Base-by-base conservation (phyloP, 2,329 filamentous ascomycete species). In the Tolypocladium endophyticum region DNA sequence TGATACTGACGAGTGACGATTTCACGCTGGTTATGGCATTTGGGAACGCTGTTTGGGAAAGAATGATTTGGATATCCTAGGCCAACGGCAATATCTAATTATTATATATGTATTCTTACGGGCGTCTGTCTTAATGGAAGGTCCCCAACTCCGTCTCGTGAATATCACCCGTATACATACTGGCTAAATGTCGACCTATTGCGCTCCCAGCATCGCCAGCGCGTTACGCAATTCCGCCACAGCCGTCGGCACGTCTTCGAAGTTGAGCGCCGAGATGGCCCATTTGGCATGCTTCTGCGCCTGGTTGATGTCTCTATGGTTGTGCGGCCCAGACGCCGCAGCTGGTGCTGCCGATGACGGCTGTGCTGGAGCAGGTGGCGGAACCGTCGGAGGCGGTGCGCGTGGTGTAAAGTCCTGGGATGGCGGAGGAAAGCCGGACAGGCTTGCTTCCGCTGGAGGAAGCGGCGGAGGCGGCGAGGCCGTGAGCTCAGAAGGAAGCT, bases 281-380 rank as follows among this genome's bases (percentile, higher is more conserved):
- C 91, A 99, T 68, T 91, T 92, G 2, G 93, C 92, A 76, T 97
- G 94, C 71, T 97, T 99, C 72, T 96, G 92, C 5, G 94, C 93
- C 66, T 87, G 83, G 41, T 84, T 78, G 41, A 97, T 87, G 63
- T 96, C 90, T 38, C 73, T 69, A 9, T 70, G 70, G 55, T 69
- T 67, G 18, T 64, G 65, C 2, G 61, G 41, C 2, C 58, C 57
- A 5, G 58, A 53, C 7, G 65, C 55, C 11, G 56, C 54, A 3
- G 61, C 60, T 0, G 62, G 36, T 1, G 65, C 28, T 3, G 50
- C 18, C 9, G 43, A 35, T 14, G 45, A 14, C 45, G 25, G 2
- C 7, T 50, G 23, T 9, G 16, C 45, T 16, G 45, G 25, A 30
- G 45, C 45, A 4, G 28, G 14, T 20, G 28, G 28, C 4, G 47